phyloP scores from a whole-genome alignment of 352 stramenopile genomes.

The Globisporangium alternatum region DNA sequence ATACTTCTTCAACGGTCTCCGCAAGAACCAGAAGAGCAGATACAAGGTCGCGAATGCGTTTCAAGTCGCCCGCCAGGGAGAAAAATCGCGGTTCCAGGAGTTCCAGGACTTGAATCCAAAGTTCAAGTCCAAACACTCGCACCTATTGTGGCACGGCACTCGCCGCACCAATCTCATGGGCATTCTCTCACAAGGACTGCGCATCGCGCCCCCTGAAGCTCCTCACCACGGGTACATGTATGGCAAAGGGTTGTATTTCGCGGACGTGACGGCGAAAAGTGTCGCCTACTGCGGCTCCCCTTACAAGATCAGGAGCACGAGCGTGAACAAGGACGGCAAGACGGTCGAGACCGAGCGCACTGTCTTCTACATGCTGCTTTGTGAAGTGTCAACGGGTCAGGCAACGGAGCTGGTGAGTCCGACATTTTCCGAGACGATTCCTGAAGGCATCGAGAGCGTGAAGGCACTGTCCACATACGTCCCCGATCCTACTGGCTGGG shows the following conservation, averaged over 20 bases:
- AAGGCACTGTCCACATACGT: slow-evolving; percentile 45
- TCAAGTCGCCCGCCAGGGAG: slow-evolving; percentile 53
- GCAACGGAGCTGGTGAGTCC: slow-evolving; percentile 32
- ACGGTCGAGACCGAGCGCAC: slow-evolving; percentile 38
- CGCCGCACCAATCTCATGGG: slow-evolving; percentile 83
- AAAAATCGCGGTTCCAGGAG: slow-evolving; percentile 47
- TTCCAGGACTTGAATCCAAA: slow-evolving; percentile 35
- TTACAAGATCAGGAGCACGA: slow-evolving; percentile 41
- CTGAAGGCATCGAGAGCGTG: slow-evolving; percentile 59
- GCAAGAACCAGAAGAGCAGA: slow-evolving; percentile 13
- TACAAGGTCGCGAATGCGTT: slow-evolving; percentile 73
- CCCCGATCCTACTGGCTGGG: slow-evolving; percentile 38
- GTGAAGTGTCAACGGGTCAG: slow-evolving; percentile 60
- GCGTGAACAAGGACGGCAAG: slow-evolving; percentile 31
- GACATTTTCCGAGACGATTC: slow-evolving; percentile 30
- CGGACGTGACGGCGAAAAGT: slow-evolving; percentile 75
- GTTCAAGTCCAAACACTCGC: slow-evolving; percentile 36
- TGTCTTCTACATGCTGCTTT: slow-evolving; percentile 73
- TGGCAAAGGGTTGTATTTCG: slow-evolving; percentile 87
- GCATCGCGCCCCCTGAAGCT: slow-evolving; percentile 83
- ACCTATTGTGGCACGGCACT: slow-evolving; percentile 86
- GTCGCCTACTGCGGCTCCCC: slow-evolving; percentile 63
- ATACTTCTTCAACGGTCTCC: slow-evolving; percentile 66
- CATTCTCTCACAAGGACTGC: slow-evolving; percentile 79
- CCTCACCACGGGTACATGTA: slow-evolving; percentile 81